phyloP scores from a whole-genome alignment of 441 rosid genomes.

The Melastoma candidum region DNA sequence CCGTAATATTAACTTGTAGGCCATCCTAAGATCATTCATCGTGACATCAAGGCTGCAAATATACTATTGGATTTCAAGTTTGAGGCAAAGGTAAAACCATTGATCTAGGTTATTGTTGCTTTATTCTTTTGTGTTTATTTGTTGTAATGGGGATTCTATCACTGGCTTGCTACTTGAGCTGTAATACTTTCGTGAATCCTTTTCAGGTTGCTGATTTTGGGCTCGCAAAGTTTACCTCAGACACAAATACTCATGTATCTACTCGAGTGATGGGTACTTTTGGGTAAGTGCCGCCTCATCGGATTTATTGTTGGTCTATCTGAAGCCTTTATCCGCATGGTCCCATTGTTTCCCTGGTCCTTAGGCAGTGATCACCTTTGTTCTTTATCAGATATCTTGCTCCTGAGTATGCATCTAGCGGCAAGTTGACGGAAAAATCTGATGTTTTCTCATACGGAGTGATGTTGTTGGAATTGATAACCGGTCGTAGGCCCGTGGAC shows the following conservation, averaged over 20 bases:
- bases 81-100: conserved; percentile 13
- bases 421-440: conserved; percentile 15
- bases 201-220: conserved; percentile 19
- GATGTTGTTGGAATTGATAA: conserved; percentile 17
- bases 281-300: conserved; percentile 5
- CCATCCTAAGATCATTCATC: conserved; percentile 20
- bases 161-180: not conserved
- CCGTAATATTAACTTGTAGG: conserved; percentile 3
- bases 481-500: conserved; percentile 17
- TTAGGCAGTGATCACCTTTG: too few relatives aligned
- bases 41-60: conserved; percentile 18
- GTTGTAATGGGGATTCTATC: too few relatives aligned
- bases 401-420: conserved; percentile 19
- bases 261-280: conserved; percentile 20
- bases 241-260: conserved; percentile 15
- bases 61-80: conserved; percentile 18
- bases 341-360: not conserved
- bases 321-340: too few relatives aligned
- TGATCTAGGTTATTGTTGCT: too few relatives aligned
- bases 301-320: too few relatives aligned
- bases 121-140: too few relatives aligned
- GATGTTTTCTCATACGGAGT: conserved; percentile 21
- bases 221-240: conserved; percentile 16
- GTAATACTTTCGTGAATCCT: not conserved
- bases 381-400: conserved; percentile 13